A percentile compares a stretch with the other conserved stretches of the same genome.
phyloP scores from a whole-genome alignment of 495 filamentous ascomycete species.

The Neurospora sp. region DNA sequence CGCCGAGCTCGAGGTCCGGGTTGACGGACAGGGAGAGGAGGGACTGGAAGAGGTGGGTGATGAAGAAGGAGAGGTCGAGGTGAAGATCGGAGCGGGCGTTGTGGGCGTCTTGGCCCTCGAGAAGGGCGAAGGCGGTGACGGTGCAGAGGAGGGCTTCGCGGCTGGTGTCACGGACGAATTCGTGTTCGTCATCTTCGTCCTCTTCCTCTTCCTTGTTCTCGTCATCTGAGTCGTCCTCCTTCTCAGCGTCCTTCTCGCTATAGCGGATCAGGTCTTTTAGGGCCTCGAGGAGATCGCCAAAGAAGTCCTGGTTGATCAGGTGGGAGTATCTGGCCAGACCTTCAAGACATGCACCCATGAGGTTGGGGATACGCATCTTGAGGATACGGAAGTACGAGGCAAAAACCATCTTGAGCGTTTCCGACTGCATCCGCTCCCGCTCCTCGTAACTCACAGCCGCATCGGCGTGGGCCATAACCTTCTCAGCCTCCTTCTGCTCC shows the following conservation, averaged over 20 bases:
- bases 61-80: conserved; percentile 91
- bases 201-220: conserved; percentile 22
- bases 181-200: conserved; percentile 29
- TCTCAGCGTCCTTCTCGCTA: conserved; percentile 40
- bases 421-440: conserved; percentile 81
- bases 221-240: conserved; percentile 10
- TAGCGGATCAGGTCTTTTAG: conserved; percentile 80
- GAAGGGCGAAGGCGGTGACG: conserved; percentile 85
- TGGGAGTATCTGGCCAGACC: conserved; percentile 85
- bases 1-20: conserved; percentile 75
- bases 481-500: conserved; percentile 76
- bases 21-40: conserved; percentile 68
- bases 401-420: conserved; percentile 93
- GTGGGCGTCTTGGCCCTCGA: conserved; percentile 81
- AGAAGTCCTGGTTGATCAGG: conserved; percentile 96
- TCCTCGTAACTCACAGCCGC: conserved; percentile 85
- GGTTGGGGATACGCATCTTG: conserved; percentile 61
- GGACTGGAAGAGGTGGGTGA: conserved; percentile 78
- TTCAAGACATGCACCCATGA: conserved; percentile 88
- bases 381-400: conserved; percentile 88
- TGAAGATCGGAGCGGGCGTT: conserved; percentile 51
- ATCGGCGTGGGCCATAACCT: conserved; percentile 89
- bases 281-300: conserved; percentile 89
- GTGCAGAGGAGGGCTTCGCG: conserved; percentile 90
- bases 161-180: conserved; percentile 51